Evolutionary conservation across 139 green algal species (phyloP).

Genomic region (Chlorella sp.): DNA sequence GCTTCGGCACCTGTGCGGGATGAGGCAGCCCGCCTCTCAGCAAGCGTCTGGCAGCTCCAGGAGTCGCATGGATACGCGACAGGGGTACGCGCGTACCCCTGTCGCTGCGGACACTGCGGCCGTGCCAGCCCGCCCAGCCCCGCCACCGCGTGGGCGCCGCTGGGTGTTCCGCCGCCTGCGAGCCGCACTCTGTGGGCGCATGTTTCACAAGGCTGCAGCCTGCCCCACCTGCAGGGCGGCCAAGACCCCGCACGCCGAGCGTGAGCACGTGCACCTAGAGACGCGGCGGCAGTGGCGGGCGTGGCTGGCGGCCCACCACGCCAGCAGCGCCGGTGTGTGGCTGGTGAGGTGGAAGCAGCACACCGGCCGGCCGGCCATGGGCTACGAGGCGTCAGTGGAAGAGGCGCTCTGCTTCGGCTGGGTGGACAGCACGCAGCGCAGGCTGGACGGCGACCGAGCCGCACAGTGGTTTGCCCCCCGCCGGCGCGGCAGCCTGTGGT

Average conservation of each 20-base stretch:
- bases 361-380: neutral
- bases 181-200: too few species aligned
- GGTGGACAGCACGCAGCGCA: neutral
- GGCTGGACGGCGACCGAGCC: neutral
- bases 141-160: too few species aligned
- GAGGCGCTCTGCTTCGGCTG: conserved; percentile 2
- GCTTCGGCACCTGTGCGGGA: too few species aligned
- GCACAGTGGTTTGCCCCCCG: neutral
- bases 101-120: too few species aligned
- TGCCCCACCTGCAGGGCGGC: neutral
- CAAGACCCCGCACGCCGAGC: conserved; percentile 1
- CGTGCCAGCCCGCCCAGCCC: too few species aligned
- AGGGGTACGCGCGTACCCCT: too few species aligned
- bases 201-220: too few species aligned
- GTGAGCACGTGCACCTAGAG: neutral
- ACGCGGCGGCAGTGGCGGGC: neutral
- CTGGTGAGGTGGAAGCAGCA: neutral
- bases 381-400: neutral
- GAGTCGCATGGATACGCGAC: too few species aligned
- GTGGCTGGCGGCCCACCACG: neutral
- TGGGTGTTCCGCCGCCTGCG: too few species aligned
- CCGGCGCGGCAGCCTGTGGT: conserved; percentile 1
- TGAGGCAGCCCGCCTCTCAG: too few species aligned
- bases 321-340: neutral
- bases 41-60: too few species aligned